Evolutionary conservation across 495 filamentous ascomycete genomes (phyloP).

Genomic region (Penicillium parvum): DNA sequence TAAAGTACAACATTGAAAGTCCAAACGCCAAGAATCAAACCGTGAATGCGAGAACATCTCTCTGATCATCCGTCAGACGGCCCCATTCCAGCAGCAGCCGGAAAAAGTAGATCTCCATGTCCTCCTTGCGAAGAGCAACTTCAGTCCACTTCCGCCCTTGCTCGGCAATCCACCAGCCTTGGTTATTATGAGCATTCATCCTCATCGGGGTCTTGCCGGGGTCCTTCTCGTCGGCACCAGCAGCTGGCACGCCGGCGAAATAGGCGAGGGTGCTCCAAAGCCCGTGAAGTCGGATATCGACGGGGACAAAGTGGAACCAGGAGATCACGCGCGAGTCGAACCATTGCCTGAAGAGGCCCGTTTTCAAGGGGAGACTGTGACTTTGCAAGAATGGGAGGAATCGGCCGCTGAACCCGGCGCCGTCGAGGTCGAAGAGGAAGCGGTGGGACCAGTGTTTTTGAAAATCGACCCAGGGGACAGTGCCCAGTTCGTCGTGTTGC

Average conservation of each 20-base stretch:
- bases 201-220: constrained; percentile 12
- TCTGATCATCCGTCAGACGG: constrained; percentile 55
- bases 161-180: constrained; percentile 61
- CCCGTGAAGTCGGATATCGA: constrained; percentile 64
- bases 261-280: constrained; percentile 63
- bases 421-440: constrained; percentile 65
- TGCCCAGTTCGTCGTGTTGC: constrained; percentile 48
- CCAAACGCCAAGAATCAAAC: neutral
- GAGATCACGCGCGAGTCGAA: constrained; percentile 64
- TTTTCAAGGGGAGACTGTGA: constrained; percentile 58
- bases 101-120: constrained; percentile 83
- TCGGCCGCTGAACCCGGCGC: constrained; percentile 61
- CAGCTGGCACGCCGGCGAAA: constrained; percentile 46
- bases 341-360: constrained; percentile 69
- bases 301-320: constrained; percentile 75
- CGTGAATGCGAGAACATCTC: constrained; percentile 55
- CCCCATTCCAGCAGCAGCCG: constrained; percentile 74
- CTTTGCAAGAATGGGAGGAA: constrained; percentile 60
- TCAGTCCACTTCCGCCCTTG: constrained; percentile 61
- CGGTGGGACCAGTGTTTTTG: constrained; percentile 60
- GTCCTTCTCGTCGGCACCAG: constrained; percentile 1
- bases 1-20: constrained; percentile 1
- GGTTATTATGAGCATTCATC: constrained; percentile 39
- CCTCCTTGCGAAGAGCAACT: constrained; percentile 65
- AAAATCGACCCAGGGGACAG: constrained; percentile 41